Conservation (phyloP, 1,139 yeast genomes). For the Blastobotrys raffinosifermentans region DNA sequence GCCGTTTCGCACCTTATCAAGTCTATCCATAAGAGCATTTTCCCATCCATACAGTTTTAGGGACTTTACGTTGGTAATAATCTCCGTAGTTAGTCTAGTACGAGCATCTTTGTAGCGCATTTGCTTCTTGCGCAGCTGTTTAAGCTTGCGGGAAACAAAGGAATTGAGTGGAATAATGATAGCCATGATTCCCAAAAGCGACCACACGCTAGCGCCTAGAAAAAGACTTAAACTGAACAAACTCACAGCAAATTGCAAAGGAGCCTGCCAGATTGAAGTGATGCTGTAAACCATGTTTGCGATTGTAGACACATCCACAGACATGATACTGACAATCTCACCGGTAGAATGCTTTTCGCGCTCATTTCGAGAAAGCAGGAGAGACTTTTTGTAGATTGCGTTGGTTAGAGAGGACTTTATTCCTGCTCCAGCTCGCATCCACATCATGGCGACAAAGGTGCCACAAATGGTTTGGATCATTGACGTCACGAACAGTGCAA, state of each 20-base stretch:
- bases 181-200: constrained; percentile 50
- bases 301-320: constrained; percentile 64
- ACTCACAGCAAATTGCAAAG: constrained; percentile 51
- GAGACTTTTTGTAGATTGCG: constrained; percentile 69
- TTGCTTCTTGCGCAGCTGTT: constrained; percentile 48
- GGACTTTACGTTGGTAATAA: constrained; percentile 58
- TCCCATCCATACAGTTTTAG: constrained; percentile 76
- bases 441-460: constrained; percentile 57
- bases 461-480: constrained; percentile 71
- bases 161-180: constrained; percentile 57
- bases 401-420: constrained; percentile 61
- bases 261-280: constrained; percentile 53
- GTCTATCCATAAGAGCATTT: constrained; percentile 49
- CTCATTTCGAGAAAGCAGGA: constrained; percentile 73
- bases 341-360: constrained; percentile 76
- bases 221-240: constrained; percentile 50
- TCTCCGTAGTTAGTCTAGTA: constrained; percentile 58
- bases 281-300: constrained; percentile 49
- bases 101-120: constrained; percentile 59
- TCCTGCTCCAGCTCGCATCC: constrained; percentile 31
- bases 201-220: constrained; percentile 56
- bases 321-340: constrained; percentile 75
- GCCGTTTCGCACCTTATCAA: constrained; percentile 64
- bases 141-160: constrained; percentile 42
- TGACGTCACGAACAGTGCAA: constrained; percentile 73